Conservation (phyloP, 805 yeast species). For the Wickerhamiella slavikovae region DNA sequence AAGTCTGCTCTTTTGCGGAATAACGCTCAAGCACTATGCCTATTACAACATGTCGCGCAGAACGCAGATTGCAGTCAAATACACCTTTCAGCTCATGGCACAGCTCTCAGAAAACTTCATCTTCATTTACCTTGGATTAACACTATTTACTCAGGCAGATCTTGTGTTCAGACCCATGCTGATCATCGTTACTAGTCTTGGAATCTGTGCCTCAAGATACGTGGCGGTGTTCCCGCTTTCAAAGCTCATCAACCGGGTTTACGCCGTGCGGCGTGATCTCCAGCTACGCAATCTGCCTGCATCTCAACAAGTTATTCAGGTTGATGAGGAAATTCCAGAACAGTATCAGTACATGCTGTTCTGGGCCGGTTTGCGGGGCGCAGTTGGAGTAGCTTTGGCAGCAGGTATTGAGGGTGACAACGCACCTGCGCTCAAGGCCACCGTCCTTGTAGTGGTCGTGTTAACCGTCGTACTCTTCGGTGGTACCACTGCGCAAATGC, state of each 20-base stretch:
- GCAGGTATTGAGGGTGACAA: constrained; percentile 93
- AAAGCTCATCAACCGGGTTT: constrained; percentile 58
- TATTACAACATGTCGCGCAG: constrained; percentile 94
- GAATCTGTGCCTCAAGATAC: constrained; percentile 91
- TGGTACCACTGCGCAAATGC: constrained; percentile 96
- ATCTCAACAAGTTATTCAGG: constrained; percentile 6
- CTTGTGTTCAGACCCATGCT: constrained; percentile 83
- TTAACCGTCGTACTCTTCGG: constrained; percentile 91
- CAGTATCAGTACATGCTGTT: constrained; percentile 96
- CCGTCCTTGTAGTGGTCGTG: constrained; percentile 91
- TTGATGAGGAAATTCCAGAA: constrained; percentile 80
- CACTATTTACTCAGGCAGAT: constrained; percentile 89
- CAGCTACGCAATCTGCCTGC: constrained; percentile 5
- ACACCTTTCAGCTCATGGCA: constrained; percentile 82
- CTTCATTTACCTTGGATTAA: constrained; percentile 83
- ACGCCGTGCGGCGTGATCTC: constrained; percentile 36
- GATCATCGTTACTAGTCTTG: constrained; percentile 72
- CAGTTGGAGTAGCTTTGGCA: constrained; percentile 97
- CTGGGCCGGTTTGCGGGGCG: constrained; percentile 99
- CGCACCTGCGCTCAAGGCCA: constrained; percentile 72
- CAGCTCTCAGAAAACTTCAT: constrained; percentile 92
- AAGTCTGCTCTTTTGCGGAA: constrained; percentile 85
- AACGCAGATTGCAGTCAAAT: constrained; percentile 90
- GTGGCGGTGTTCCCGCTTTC: constrained; percentile 93
- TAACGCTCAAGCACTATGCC: constrained; percentile 90